Percentiles rank a stretch among this genome's conserved stretches.
These are phyloP conservation scores for Claviceps sp. DNA, from an alignment of 2,329 filamentous ascomycete genomes.

Conservation along the genomic window DNA sequence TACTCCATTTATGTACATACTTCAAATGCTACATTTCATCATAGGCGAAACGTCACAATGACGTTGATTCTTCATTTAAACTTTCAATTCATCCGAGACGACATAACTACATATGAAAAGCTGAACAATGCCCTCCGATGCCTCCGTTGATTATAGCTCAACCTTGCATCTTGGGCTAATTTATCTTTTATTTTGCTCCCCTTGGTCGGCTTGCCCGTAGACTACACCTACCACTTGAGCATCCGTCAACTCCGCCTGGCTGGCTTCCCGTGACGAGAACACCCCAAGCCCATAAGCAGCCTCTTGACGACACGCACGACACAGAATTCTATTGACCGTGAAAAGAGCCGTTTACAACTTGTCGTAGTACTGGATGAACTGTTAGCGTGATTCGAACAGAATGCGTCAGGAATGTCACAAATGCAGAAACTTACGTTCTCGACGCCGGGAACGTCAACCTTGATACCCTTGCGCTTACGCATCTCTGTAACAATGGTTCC, in stretches of 20 bases:
- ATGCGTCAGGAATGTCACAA: background rate
- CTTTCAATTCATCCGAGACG: conserved; percentile 27
- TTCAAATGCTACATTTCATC: too few relatives aligned
- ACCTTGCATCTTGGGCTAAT: conserved; percentile 18
- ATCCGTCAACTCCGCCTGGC: conserved; percentile 7
- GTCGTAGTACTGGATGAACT: conserved; percentile 69
- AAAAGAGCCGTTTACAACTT: conserved; percentile 65
- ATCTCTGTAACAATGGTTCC: conserved; percentile 75
- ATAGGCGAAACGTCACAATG: too few relatives aligned
- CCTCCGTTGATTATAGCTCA: conserved; percentile 23
- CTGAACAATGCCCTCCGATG: conserved; percentile 18
- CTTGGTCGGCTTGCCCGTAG: conserved; percentile 13
- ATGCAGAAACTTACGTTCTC: conserved; percentile 66
- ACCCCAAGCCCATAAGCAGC: conserved; percentile 19
- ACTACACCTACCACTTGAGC: conserved; percentile 13
- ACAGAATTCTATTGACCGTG: conserved; percentile 31
- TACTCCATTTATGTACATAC: too few relatives aligned
- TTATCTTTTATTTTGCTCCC: background rate
- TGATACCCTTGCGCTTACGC: conserved; percentile 99
- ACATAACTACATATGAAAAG: conserved; percentile 31
- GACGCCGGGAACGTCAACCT: conserved; percentile 83
- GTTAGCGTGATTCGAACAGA: conserved; percentile 11
- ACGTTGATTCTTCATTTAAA: conserved; percentile 17
- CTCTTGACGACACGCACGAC: conserved; percentile 29
- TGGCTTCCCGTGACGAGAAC: conserved; percentile 14